Conservation (phyloP, 495 filamentous ascomycete genomes). For the Penicillium steckii region DNA sequence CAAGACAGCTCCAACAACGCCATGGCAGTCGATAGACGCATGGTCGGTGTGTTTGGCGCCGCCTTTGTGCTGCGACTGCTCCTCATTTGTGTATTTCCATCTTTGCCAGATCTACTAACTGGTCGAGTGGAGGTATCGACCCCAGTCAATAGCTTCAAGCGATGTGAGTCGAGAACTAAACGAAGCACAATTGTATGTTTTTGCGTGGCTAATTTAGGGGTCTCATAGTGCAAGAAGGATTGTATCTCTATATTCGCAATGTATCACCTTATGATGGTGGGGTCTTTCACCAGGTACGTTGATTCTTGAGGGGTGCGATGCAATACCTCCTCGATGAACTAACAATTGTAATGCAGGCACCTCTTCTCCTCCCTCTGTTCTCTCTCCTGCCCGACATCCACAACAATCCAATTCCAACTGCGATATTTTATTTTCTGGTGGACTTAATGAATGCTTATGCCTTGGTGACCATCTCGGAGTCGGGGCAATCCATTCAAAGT, state of each 20-base stretch:
- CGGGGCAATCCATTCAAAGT: constrained; percentile 70
- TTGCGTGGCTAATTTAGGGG: background rate
- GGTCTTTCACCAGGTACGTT: constrained; percentile 83
- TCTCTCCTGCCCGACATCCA: constrained; percentile 72
- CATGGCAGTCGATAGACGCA: constrained; percentile 71
- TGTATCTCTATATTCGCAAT: constrained; percentile 94
- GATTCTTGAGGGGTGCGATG: background rate
- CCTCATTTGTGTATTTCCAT: constrained; percentile 78
- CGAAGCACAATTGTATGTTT: too few relatives aligned
- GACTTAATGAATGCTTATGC: constrained; percentile 83
- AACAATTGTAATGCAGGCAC: constrained; percentile 55
- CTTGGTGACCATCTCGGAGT: constrained; percentile 80
- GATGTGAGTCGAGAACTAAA: too few relatives aligned
- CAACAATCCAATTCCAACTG: constrained; percentile 66
- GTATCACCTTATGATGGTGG: constrained; percentile 97
- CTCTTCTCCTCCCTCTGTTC: constrained; percentile 87
- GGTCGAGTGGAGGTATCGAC: constrained; percentile 95
- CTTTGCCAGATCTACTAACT: constrained; percentile 79
- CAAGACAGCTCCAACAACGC: constrained; percentile 1
- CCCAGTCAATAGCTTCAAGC: constrained; percentile 95
- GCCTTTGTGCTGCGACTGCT: constrained; percentile 79
- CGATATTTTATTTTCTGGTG: constrained; percentile 75
- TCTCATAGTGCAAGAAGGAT: constrained; percentile 83
- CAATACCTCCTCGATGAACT: constrained; percentile 4
- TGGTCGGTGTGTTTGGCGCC: constrained; percentile 68